These are phyloP conservation scores for Claviceps cyperi DNA, from an alignment of 2,329 filamentous ascomycete genomes.

Conservation along the genomic window DNA sequence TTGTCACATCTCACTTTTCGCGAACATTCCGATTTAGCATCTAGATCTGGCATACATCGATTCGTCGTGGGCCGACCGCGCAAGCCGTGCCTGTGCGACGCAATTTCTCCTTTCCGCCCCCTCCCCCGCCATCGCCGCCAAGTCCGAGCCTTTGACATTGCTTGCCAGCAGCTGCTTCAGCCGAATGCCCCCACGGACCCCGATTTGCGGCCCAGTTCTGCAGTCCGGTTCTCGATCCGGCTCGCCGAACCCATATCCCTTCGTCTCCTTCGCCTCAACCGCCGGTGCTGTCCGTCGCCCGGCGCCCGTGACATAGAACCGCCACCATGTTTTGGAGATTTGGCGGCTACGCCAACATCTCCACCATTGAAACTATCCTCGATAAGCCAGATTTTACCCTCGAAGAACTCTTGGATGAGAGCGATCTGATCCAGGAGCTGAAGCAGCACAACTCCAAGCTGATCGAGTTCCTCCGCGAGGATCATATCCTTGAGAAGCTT, in stretches of 20 bases:
- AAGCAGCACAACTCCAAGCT: constrained; percentile 98
- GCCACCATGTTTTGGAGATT: constrained; percentile 98
- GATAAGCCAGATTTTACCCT: constrained; percentile 93
- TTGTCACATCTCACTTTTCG: neutral
- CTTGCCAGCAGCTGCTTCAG: constrained; percentile 1
- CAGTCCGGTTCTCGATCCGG: constrained; percentile 8
- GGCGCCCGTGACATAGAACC: constrained; percentile 19
- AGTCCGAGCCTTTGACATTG: neutral
- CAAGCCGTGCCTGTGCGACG: constrained; percentile 2
- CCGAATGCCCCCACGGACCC: constrained; percentile 5
- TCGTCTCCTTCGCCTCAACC: constrained; percentile 10
- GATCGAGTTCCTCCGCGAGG: constrained; percentile 86
- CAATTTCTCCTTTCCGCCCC: constrained; percentile 2
- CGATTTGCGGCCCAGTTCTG: constrained; percentile 3
- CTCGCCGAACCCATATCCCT: constrained; percentile 4
- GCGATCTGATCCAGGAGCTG: constrained; percentile 90
- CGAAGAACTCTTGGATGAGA: constrained; percentile 91
- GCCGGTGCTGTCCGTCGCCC: constrained; percentile 18
- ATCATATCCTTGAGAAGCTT: constrained; percentile 68
- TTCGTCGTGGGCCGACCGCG: constrained; percentile 1
- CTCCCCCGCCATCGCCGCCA: neutral
- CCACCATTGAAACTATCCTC: constrained; percentile 88
- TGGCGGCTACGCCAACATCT: constrained; percentile 95
- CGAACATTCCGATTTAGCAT: neutral
- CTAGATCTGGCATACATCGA: neutral